Percentiles rank a stretch among this genome's conserved stretches.
Evolutionary conservation across 345 rosid species (phyloP).

Genomic region (Aegle marmelos): DNA sequence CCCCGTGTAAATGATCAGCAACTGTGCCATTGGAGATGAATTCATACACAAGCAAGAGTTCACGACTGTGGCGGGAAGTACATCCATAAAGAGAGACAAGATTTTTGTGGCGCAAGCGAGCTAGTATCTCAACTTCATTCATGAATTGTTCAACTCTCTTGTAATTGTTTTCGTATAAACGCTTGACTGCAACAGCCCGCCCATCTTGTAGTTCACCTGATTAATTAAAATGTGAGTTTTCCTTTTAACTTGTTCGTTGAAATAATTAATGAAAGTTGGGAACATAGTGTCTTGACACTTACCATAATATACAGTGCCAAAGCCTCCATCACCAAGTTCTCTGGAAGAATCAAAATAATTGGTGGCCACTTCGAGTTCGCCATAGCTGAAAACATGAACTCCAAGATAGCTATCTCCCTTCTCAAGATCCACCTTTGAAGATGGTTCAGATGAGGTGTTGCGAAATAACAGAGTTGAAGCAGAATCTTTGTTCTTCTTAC

Average conservation of each 20-base stretch:
- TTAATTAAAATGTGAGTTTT: neutral
- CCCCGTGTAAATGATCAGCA: conserved; percentile 82
- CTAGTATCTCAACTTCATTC: conserved; percentile 77
- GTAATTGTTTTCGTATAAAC: conserved; percentile 71
- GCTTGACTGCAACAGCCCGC: conserved; percentile 77
- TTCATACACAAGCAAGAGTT: conserved; percentile 80
- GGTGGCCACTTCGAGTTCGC: conserved; percentile 71
- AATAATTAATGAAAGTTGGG: neutral
- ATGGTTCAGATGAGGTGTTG: conserved; percentile 35
- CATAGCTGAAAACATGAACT: conserved; percentile 53
- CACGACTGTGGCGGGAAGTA: conserved; percentile 75
- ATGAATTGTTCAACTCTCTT: conserved; percentile 76
- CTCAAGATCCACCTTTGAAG: conserved; percentile 46
- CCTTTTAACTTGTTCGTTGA: neutral
- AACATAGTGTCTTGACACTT: conserved; percentile 4
- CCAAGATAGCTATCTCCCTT: conserved; percentile 38
- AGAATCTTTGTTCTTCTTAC: conserved; percentile 27
- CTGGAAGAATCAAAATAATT: conserved; percentile 55
- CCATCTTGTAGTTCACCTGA: conserved; percentile 76
- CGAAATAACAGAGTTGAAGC: conserved; percentile 32
- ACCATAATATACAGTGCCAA: conserved; percentile 85
- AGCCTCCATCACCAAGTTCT: conserved; percentile 96
- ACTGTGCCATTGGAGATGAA: conserved; percentile 83
- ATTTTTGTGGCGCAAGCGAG: conserved; percentile 61
- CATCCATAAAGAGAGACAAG: conserved; percentile 83